A percentile compares a stretch with the other conserved stretches of the same genome.
phyloP scores from a whole-genome alignment of 106 monocot species.

The Dactylorhiza incarnata region DNA sequence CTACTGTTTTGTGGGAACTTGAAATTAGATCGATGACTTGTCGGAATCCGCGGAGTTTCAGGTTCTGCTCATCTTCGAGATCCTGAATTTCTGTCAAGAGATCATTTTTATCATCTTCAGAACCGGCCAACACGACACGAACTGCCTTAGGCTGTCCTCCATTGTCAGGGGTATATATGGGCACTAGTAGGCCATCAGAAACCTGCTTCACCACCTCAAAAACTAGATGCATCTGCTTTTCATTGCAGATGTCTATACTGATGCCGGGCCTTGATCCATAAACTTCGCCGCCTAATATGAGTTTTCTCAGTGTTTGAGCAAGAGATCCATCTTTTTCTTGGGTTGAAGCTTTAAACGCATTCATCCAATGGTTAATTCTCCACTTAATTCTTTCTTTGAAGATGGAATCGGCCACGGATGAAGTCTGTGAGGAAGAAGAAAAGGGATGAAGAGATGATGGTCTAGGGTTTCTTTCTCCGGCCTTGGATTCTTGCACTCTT shows the following conservation, averaged over 20 bases:
- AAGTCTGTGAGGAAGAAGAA: conserved; percentile 22
- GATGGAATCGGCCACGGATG: conserved; percentile 65
- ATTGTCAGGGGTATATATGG: conserved; percentile 47
- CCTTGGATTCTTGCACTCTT: conserved; percentile 70
- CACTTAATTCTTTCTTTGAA: conserved; percentile 77
- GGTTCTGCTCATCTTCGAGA: conserved; percentile 59
- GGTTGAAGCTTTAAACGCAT: conserved; percentile 31
- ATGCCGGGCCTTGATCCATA: conserved; percentile 83
- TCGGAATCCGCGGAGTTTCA: conserved; percentile 75
- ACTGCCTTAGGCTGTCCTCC: conserved; percentile 39
- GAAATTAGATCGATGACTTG: conserved; percentile 83
- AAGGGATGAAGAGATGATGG: conserved; percentile 13
- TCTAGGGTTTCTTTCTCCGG: conserved; percentile 31
- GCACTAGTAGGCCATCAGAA: conserved; percentile 57
- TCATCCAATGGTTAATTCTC: conserved; percentile 59
- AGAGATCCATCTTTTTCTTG: conserved; percentile 45
- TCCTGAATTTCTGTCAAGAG: conserved; percentile 67
- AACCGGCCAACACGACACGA: conserved; percentile 58
- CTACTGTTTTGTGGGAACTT: conserved; percentile 64
- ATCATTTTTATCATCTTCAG: conserved; percentile 71
- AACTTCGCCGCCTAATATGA: conserved; percentile 55
- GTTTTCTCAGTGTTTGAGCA: conserved; percentile 49
- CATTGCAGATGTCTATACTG: conserved; percentile 74
- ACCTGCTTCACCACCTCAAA: conserved; percentile 40
- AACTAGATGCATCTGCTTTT: conserved; percentile 63